These are phyloP conservation scores for Starmerella kuoi DNA, from an alignment of 805 yeast species.

Conservation along the genomic window DNA sequence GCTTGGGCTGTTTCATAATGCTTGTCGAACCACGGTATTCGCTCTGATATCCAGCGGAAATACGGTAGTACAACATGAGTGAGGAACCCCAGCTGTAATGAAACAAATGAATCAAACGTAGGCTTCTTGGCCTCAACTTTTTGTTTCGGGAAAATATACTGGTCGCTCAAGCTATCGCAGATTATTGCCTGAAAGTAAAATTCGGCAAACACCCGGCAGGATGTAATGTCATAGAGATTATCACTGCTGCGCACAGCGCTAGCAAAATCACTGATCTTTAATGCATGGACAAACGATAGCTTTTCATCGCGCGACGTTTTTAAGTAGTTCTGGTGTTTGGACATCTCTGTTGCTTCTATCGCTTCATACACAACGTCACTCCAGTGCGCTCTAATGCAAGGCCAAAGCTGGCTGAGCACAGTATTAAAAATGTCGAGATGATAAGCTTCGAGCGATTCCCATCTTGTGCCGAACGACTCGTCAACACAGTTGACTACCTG, in stretches of 20 bases:
- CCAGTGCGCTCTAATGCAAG: constrained; percentile 21
- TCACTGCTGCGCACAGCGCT: constrained; percentile 71
- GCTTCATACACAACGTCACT: constrained; percentile 20
- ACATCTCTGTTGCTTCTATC: constrained; percentile 89
- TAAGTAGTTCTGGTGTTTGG: constrained; percentile 46
- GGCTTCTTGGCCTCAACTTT: constrained; percentile 3
- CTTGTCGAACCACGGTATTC: constrained; percentile 5
- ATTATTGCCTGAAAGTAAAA: constrained; percentile 7
- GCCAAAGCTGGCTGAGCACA: constrained; percentile 41
- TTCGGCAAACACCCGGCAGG: constrained; percentile 13
- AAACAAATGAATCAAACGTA: constrained; percentile 7
- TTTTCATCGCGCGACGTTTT: background rate
- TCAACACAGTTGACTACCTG: constrained; percentile 46
- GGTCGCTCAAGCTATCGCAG: constrained; percentile 1
- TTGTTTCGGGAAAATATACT: background rate
- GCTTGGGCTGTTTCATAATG: constrained; percentile 2
- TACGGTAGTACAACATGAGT: constrained; percentile 16
- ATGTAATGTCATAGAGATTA: constrained; percentile 11
- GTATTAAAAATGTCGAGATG: constrained; percentile 56
- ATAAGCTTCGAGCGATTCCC: constrained; percentile 64
- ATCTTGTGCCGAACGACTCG: constrained; percentile 53
- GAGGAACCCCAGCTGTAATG: constrained; percentile 14
- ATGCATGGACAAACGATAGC: constrained; percentile 34
- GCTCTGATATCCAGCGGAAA: constrained; percentile 16
- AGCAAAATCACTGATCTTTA: constrained; percentile 92